Percentiles rank a stretch among this genome's conserved stretches.
Conservation (phyloP, 768 basidiomycete genomes). For the Tulasnella sp. region DNA sequence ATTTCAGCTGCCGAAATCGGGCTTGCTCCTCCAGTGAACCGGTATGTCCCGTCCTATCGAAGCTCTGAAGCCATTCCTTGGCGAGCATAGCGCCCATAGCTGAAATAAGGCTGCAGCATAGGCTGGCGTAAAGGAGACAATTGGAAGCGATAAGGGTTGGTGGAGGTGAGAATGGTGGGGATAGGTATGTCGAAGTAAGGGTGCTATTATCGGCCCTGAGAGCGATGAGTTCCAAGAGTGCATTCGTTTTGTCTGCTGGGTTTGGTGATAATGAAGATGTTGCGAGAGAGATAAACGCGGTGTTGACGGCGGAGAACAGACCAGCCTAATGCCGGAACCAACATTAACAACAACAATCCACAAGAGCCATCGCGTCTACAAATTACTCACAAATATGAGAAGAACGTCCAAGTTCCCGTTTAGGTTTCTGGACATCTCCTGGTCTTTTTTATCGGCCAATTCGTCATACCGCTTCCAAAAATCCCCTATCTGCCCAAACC, state of each 20-base stretch:
- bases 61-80: conserved; percentile 21
- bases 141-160: conserved; percentile 3
- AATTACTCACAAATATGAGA: neutral
- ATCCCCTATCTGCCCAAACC: conserved; percentile 10
- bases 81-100: conserved; percentile 17
- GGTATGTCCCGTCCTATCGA: conserved; percentile 23
- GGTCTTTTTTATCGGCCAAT: conserved; percentile 12
- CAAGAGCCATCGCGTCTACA: too few species aligned
- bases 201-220: conserved; percentile 1
- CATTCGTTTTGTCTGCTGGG: conserved; percentile 24
- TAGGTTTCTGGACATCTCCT: conserved; percentile 5
- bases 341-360: too few species aligned
- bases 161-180: neutral
- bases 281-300: conserved; percentile 17
- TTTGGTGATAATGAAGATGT: neutral
- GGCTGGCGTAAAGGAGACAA: neutral
- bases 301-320: conserved; percentile 29
- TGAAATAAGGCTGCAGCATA: neutral
- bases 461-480: conserved; percentile 24
- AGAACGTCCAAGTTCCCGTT: neutral
- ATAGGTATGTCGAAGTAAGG: neutral
- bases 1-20: conserved; percentile 5
- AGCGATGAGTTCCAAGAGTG: conserved; percentile 10
- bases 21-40: conserved; percentile 14
- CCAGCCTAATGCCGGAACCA: conserved; percentile 14